Evolutionary conservation across 345 rosid species (phyloP).

Genomic region (Salix dunnii): DNA sequence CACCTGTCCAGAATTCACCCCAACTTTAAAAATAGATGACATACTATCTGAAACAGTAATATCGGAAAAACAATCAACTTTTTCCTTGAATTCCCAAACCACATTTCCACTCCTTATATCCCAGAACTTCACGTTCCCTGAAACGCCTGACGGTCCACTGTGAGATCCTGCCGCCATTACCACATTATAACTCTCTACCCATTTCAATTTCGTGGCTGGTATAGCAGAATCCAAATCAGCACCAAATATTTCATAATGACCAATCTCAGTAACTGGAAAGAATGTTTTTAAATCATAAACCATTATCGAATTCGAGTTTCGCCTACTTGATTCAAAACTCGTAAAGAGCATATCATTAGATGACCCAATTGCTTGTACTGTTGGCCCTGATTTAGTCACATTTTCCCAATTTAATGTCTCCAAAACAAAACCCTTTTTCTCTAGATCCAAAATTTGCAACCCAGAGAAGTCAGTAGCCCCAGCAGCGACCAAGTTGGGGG

Average conservation of each 20-base stretch:
- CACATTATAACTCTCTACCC: slow-evolving; percentile 58
- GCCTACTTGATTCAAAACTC: slow-evolving; percentile 87
- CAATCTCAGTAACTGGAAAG: slow-evolving; percentile 65
- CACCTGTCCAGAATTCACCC: slow-evolving; percentile 72
- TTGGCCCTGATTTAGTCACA: slow-evolving; percentile 58
- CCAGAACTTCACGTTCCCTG: slow-evolving; percentile 71
- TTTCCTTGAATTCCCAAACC: slow-evolving; percentile 77
- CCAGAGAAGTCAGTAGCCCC: slow-evolving; percentile 94
- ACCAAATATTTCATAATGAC: slow-evolving; percentile 65
- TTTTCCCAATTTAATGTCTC: slow-evolving; percentile 70
- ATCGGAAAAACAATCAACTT: slow-evolving; percentile 78
- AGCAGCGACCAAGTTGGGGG: slow-evolving; percentile 58
- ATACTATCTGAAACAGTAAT: slow-evolving; percentile 64
- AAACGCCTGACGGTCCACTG: slow-evolving; percentile 70
- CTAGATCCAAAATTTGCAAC: slow-evolving; percentile 68
- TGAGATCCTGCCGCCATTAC: slow-evolving; percentile 91
- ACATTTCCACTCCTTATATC: slow-evolving; percentile 70
- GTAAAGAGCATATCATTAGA: slow-evolving; percentile 55
- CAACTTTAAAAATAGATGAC: slow-evolving; percentile 68
- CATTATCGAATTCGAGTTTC: slow-evolving; percentile 81
- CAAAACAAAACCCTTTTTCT: slow-evolving; percentile 50
- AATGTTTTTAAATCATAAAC: slow-evolving; percentile 66
- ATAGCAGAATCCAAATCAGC: slow-evolving; percentile 71
- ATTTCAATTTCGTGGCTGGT: slow-evolving; percentile 73
- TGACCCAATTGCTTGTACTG: slow-evolving; percentile 81